phyloP scores from a whole-genome alignment of 768 basidiomycete genomes.

The Floccularia luteovirens region DNA sequence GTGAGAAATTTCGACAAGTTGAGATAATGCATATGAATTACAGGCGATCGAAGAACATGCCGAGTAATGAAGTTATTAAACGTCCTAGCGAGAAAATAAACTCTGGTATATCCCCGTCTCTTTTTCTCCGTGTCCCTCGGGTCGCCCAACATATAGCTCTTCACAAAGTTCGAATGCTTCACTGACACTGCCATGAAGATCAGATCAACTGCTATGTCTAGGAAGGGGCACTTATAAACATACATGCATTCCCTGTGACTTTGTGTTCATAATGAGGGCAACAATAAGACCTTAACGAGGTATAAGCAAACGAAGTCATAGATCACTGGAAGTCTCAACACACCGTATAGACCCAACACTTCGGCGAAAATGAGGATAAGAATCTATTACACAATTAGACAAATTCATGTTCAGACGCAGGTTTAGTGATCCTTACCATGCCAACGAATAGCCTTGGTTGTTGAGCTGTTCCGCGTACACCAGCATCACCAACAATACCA shows the following conservation, averaged over 20 bases:
- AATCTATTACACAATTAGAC: slow-evolving; percentile 47
- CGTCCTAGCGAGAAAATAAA: too few species aligned
- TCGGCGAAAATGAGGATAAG: slow-evolving; percentile 98
- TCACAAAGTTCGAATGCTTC: neutral
- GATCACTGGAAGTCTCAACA: slow-evolving; percentile 5
- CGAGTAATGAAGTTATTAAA: too few species aligned
- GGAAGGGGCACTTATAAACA: slow-evolving; percentile 1
- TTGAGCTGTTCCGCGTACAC: slow-evolving; percentile 96
- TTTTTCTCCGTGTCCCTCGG: neutral
- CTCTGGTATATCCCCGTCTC: neutral
- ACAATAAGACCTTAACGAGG: slow-evolving; percentile 66
- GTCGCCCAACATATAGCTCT: neutral
- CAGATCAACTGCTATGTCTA: neutral
- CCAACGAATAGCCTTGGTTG: slow-evolving; percentile 92
- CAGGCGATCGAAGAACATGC: too few species aligned
- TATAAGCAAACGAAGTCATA: slow-evolving; percentile 5
- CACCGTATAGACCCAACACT: slow-evolving; percentile 88
- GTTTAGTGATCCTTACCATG: slow-evolving; percentile 50
- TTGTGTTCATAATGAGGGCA: slow-evolving; percentile 93
- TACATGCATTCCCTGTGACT: slow-evolving; percentile 33
- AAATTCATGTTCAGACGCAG: neutral
- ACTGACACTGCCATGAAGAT: neutral
- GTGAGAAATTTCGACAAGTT: too few species aligned
- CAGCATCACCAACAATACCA: slow-evolving; percentile 98
- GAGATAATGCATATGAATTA: too few species aligned